Evolutionary conservation across 2,329 filamentous ascomycete genomes (phyloP), one percentile per base, ranked within the genome.

Genomic region (Microsporum ferrugineum): DNA sequence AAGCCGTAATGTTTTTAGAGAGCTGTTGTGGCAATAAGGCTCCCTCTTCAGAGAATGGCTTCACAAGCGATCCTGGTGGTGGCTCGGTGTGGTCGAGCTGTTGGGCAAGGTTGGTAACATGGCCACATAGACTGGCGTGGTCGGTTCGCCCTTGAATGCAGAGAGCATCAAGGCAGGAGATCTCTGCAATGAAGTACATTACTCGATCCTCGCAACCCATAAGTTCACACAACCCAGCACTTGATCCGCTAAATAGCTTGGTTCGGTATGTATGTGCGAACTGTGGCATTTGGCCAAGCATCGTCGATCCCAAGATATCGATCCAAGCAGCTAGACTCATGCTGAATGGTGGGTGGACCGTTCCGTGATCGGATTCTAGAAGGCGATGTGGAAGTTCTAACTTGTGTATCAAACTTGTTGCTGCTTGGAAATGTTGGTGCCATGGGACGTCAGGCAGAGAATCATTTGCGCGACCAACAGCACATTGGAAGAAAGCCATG

Each of bases 151-250:
- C 88, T 63, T 88, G 84, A 43, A 80, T 78, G 79, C 94, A 95
- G 65, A 96, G 83, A 2, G 89, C 88, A 73, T 97, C 94, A 59
- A 99, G 84, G 75, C 94, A 97, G 60, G 92, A 89, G 68, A 97
- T 96, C 77, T 99, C 94, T 1, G 91, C 95, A 72, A 99, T 95
- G 68, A 97, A 81, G 74, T 96, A 97, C 91, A 99, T 96, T 75
- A 97, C 88, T 27, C 86, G 85, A 76, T 99, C 94, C 65, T 97
- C 92, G 74, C 94, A 97, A 67, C 94, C 94, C 91, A 97, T 97
- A 58, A 97, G 82, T 77, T 95, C 91, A 59, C 88, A 86, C 41
- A 99, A 82, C 8, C 94, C 94, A 7, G 89, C 88, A 1, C 78
- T 76, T 4, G 80, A 76, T 29, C 79, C 77, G 57, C 74, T 77